Percentiles rank a stretch among this genome's conserved stretches.
Evolutionary conservation across 2,329 filamentous ascomycete species (phyloP).

Genomic region (Cordyceps pruinosa): DNA sequence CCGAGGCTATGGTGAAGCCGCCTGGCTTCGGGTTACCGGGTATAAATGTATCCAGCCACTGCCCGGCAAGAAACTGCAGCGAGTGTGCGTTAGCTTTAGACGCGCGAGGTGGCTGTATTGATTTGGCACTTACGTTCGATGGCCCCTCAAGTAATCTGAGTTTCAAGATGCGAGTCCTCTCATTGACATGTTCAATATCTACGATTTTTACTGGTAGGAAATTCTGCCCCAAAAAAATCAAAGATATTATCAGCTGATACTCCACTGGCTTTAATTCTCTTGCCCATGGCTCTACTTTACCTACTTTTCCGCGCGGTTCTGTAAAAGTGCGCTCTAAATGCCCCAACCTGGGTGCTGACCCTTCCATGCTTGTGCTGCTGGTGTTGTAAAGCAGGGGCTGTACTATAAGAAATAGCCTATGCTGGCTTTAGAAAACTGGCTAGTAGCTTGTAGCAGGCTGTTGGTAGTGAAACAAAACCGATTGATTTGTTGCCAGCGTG

Average conservation of each 20-base stretch:
- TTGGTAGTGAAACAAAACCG: background rate
- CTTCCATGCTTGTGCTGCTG: background rate
- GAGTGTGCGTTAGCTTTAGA: background rate
- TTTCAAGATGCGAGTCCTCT: constrained; percentile 59
- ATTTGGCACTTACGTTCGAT: constrained; percentile 37
- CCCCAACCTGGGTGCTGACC: background rate
- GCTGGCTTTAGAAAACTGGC: background rate
- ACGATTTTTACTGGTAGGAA: constrained; percentile 57
- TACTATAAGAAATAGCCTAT: background rate
- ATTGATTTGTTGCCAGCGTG: background rate
- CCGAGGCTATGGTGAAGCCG: constrained; percentile 82
- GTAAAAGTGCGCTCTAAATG: constrained; percentile 68
- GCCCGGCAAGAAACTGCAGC: constrained; percentile 65
- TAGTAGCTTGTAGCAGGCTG: background rate
- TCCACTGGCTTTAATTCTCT: background rate
- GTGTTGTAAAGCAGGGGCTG: background rate
- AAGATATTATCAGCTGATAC: background rate
- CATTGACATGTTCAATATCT: constrained; percentile 58
- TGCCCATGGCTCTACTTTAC: background rate
- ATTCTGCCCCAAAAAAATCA: constrained; percentile 21
- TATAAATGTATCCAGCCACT: constrained; percentile 82
- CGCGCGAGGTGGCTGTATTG: background rate
- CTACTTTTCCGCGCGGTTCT: constrained; percentile 61
- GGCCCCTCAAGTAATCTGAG: constrained; percentile 47
- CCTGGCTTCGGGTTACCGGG: constrained; percentile 64